These are phyloP conservation scores for Sclerotinia minor DNA, from an alignment of 2,329 filamentous ascomycete species.

Conservation along the genomic window DNA sequence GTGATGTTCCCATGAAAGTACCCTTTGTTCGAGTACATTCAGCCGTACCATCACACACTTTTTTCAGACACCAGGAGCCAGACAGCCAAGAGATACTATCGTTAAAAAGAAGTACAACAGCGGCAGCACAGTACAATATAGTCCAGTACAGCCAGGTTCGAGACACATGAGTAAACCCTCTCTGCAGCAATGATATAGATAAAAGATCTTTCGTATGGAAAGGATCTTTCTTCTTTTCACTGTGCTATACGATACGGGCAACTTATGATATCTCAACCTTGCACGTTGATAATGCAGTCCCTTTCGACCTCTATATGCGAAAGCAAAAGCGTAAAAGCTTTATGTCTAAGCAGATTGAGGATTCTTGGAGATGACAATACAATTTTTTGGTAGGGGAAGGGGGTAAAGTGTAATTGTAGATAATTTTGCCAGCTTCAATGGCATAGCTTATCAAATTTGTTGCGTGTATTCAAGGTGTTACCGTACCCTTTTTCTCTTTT, in stretches of 20 bases:
- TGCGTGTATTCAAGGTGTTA: constrained; percentile 40
- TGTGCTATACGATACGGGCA: constrained; percentile 15
- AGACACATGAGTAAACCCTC: background rate
- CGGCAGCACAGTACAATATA: constrained; percentile 7
- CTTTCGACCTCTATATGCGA: constrained; percentile 22
- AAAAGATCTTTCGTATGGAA: background rate
- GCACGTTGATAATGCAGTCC: constrained; percentile 19
- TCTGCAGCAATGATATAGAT: constrained; percentile 13
- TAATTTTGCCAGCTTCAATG: constrained; percentile 26
- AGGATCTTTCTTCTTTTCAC: constrained; percentile 9
- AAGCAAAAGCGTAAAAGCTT: constrained; percentile 23
- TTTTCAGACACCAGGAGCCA: constrained; percentile 11
- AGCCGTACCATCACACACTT: constrained; percentile 9
- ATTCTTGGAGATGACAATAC: constrained; percentile 18
- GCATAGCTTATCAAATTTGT: constrained; percentile 28
- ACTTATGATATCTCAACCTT: constrained; percentile 16
- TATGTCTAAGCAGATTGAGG: constrained; percentile 24
- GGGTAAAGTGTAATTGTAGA: constrained; percentile 19
- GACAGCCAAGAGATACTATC: constrained; percentile 18
- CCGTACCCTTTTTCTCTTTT: constrained; percentile 39
- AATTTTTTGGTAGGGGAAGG: constrained; percentile 6
- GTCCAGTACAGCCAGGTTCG: constrained; percentile 1
- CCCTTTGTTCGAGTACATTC: constrained; percentile 1
- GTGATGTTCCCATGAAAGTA: constrained; percentile 6
- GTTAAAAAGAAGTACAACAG: constrained; percentile 15